Base-by-base conservation (phyloP, 768 basidiomycete genomes). In the Amylocystis lapponica region DNA sequence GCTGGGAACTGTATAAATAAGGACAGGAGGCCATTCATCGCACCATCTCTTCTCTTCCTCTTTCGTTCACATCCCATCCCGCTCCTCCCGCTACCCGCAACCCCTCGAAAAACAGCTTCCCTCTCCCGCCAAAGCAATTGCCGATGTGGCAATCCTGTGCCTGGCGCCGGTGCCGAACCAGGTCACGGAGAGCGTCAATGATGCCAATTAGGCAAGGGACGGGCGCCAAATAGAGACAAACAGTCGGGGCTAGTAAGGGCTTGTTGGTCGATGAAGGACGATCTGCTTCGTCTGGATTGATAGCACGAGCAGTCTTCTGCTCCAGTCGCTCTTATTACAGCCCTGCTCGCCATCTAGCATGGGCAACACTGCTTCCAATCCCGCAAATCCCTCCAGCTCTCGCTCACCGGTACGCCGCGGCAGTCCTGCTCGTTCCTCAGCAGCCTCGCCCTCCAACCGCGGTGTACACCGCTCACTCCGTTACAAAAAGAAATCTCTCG, bases 401-500 rank as follows among this genome's bases (percentile, higher is more conserved):
- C 49, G 43, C 36, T 60, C 58, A 27, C 57, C 57, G 26, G 17
- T 41, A 43, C 47, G 55, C 50, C 41, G 54, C 36, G 56, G 52
- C 43, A 53, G 53, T 41, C 52, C 54, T 37, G 53, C 46, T 35
- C 50, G 47, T 30, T 36, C 50, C 27, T 35, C 46, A 37, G 31
- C 51, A 32, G 37, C 57, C 45, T 32, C 36, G 11, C 46, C 41
- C 14, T 37, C 52, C 27, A 16, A 35, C 13, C 55, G 47, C 40
- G 45, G 53, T 36, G 65, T 79, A 1, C 81, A 84, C 60, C 68
- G 69, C 25, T 82, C 83, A 33, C 64, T 86, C 45, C 70, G 80
- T 30, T 68, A 70, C 17, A 86, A 81, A 70, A 85, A 83, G 64
- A 78, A 72, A 57, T 83, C 81, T 0, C 76, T 88, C 16, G 83